A percentile compares a stretch with the other conserved stretches of the same genome.
Evolutionary conservation across 2,329 filamentous ascomycete species (phyloP).

Genomic region (Zymoseptoria tritici): DNA sequence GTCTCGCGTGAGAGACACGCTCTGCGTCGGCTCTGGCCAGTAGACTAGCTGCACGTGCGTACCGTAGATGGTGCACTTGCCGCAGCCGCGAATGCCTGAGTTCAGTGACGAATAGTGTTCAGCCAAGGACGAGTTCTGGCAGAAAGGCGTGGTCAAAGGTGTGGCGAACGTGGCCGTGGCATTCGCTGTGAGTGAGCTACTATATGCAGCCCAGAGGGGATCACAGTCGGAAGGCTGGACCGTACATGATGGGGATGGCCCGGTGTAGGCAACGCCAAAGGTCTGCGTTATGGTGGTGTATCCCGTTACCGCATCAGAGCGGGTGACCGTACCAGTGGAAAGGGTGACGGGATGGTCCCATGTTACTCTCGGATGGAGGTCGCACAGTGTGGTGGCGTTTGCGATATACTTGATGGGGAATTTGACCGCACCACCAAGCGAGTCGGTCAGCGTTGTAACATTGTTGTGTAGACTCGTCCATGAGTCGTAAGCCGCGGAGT

Average conservation of each 20-base stretch:
- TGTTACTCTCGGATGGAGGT: slow-evolving; percentile 23
- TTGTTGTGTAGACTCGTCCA: slow-evolving; percentile 3
- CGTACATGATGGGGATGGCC: slow-evolving; percentile 19
- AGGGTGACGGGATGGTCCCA: slow-evolving; percentile 19
- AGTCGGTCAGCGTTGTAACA: slow-evolving; percentile 3
- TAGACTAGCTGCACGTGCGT: slow-evolving; percentile 25
- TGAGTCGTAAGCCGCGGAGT: slow-evolving; percentile 1
- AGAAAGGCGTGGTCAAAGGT: slow-evolving; percentile 19
- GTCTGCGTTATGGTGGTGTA: slow-evolving; percentile 9
- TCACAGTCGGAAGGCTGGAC: slow-evolving; percentile 24
- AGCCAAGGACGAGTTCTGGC: slow-evolving; percentile 16
- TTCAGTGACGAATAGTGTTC: slow-evolving; percentile 5
- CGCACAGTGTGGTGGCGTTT: slow-evolving; percentile 26
- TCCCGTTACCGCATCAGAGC: slow-evolving; percentile 5
- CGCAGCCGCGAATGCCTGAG: slow-evolving; percentile 21
- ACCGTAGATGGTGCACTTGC: slow-evolving; percentile 27
- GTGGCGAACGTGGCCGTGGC: slow-evolving; percentile 12
- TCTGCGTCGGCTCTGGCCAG: slow-evolving; percentile 21
- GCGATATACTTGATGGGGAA: slow-evolving; percentile 21
- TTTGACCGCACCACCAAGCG: slow-evolving; percentile 14
- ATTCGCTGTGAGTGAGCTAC: slow-evolving; percentile 11
- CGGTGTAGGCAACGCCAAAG: slow-evolving; percentile 7
- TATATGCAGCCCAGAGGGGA: slow-evolving; percentile 23
- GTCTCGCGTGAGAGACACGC: slow-evolving; percentile 15
- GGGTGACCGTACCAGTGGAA: slow-evolving; percentile 12